These are phyloP conservation scores for Rosa hybrid DNA, from an alignment of 331 rosid genomes.

Conservation along the genomic window DNA sequence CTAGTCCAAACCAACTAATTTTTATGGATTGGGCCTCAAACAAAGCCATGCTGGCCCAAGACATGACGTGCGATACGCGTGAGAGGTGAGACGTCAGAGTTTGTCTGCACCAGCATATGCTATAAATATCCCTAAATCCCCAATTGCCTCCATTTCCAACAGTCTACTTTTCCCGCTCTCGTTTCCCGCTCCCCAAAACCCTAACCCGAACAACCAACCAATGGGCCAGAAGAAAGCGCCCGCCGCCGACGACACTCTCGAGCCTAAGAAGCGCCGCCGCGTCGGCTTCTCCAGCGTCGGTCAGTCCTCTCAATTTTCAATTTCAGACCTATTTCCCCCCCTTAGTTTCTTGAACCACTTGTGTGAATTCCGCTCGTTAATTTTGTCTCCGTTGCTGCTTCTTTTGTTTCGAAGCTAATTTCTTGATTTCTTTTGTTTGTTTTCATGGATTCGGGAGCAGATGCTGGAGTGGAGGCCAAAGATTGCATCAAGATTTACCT, in stretches of 20 bases:
- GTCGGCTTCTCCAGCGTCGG: slow-evolving; percentile 34
- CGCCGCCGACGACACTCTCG: slow-evolving; percentile 19
- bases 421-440: background rate
- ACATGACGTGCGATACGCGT: background rate
- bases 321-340: background rate
- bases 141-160: slow-evolving; percentile 19
- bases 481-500: slow-evolving; percentile 72
- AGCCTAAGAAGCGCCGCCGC: slow-evolving; percentile 43
- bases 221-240: slow-evolving; percentile 42
- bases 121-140: background rate
- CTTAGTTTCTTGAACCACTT: background rate
- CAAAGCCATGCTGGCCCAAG: background rate
- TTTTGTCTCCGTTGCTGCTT: background rate
- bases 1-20: no score
- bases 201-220: slow-evolving; percentile 26
- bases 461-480: slow-evolving; percentile 72
- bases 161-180: slow-evolving; percentile 35
- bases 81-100: background rate
- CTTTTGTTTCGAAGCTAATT: background rate
- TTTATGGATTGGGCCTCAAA: background rate
- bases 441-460: slow-evolving; percentile 35
- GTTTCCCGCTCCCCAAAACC: slow-evolving; percentile 39
- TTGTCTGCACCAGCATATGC: background rate
- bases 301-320: slow-evolving; percentile 4
- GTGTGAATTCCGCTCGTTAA: no score